Evolutionary conservation across 257 asterid genomes (phyloP), one percentile per base, ranked within the genome.

Genomic region (Fraxinus excelsior): DNA sequence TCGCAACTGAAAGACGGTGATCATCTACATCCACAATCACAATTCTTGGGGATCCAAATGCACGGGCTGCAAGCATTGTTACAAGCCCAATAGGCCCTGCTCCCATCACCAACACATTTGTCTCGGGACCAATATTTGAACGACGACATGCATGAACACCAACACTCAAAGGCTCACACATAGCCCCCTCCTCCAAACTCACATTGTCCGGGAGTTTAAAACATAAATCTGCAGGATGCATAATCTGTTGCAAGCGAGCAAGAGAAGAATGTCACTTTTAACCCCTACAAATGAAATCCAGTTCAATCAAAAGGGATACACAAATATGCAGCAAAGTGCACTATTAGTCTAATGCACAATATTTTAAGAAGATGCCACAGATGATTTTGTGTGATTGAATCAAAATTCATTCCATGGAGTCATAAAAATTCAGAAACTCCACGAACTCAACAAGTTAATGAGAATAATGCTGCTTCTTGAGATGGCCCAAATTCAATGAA

Each of bases 141-240:
- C 99, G 97, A 1, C 93, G 89, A 80, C 99, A 95, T 4, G 99
- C 99, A 78, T 95, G 97, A 66, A 95, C 89, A 35, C 97, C 99
- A 1, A 95, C 99, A 79, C 99, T 95, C 80, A 92, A 79, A 4
- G 99, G 99, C 88, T 95, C 99, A 71, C 98, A 95, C 98, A 95
- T 87, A 26, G 98, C 99, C 28, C 99, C 98, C 79, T 95, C 99
- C 84, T 95, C 99, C 81, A 95, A 82, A 72, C 96, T 95, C 81
- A 95, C 88, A 51, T 93, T 87, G 16, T 90, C 99, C 0, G 98
- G 99, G 31, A 95, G 88, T 79, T 95, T 95, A 86, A 93, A 95
- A 79, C 99, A 95, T 64, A 91, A 80, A 51, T 87, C 88, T 14
- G 96, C 97, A 34, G 99, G 99, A 88, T 95, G 99, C 80, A 95